A percentile compares a stretch with the other conserved stretches of the same genome.
Conservation (phyloP, 1,139 yeast species). For the Blastobotrys raffinosifermentans region DNA sequence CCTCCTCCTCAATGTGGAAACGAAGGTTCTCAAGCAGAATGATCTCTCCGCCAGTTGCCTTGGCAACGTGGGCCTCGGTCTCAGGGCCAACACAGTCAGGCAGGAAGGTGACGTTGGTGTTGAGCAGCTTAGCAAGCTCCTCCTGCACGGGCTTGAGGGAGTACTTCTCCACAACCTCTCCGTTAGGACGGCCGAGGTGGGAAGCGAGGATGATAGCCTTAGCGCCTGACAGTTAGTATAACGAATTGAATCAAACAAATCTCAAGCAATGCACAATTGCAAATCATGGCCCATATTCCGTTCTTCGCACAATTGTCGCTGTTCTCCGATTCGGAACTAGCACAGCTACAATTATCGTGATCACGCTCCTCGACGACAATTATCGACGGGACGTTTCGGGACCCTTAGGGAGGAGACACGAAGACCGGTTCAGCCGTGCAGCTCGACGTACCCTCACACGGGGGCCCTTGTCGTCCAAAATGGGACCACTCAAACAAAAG, state of each 20-base stretch:
- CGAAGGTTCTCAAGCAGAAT: conserved; percentile 91
- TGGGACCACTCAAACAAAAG: too few relatives aligned
- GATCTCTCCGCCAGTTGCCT: conserved; percentile 63
- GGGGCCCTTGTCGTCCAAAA: too few relatives aligned
- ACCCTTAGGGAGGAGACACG: too few relatives aligned
- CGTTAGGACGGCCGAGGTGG: conserved; percentile 97
- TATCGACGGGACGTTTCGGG: too few relatives aligned
- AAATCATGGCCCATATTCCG: too few relatives aligned
- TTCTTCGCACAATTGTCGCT: too few relatives aligned
- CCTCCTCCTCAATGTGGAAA: conserved; percentile 95
- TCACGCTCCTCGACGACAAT: too few relatives aligned
- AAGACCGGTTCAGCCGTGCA: too few relatives aligned
- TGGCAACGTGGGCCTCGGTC: conserved; percentile 70
- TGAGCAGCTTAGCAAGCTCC: conserved; percentile 72
- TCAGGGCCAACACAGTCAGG: conserved; percentile 83
- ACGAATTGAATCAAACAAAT: not conserved
- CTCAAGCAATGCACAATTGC: too few relatives aligned
- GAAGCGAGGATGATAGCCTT: conserved; percentile 87
- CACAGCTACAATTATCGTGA: too few relatives aligned
- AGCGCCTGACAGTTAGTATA: conserved; percentile 44
- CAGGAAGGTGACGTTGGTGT: conserved; percentile 67
- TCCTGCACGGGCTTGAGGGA: conserved; percentile 87
- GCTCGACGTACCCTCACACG: too few relatives aligned
- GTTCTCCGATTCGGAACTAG: too few relatives aligned
- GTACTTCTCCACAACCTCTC: conserved; percentile 74